These are phyloP conservation scores for Hirsutella minnesotensis DNA, from an alignment of 2,329 filamentous ascomycete species.

Conservation along the genomic window DNA sequence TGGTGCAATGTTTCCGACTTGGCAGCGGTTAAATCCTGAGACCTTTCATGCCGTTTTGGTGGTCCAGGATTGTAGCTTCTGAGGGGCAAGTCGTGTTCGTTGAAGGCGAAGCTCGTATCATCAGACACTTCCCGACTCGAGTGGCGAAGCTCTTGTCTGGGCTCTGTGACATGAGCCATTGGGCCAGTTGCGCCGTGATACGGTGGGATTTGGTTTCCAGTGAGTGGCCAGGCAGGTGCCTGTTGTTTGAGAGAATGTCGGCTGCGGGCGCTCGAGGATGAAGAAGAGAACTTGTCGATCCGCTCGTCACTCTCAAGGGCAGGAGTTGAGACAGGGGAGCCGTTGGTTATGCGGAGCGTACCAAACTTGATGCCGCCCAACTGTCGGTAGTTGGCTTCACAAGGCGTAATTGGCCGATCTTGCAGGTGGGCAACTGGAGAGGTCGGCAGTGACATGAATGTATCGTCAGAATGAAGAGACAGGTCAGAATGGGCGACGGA, in stretches of 20 bases:
- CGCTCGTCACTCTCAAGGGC: conserved; percentile 1
- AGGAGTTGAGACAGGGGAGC: conserved; percentile 35
- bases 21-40: no score
- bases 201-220: neutral
- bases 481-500: neutral
- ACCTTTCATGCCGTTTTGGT: no score
- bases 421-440: conserved; percentile 6
- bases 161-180: no score
- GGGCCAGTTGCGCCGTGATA: no score
- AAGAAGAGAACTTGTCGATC: neutral
- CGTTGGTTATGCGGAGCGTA: conserved; percentile 50
- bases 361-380: conserved; percentile 52
- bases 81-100: no score
- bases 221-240: neutral
- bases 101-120: neutral
- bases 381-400: conserved; percentile 45
- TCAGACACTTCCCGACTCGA: neutral
- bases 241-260: neutral
- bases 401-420: conserved; percentile 25
- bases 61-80: no score
- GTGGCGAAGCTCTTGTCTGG: no score
- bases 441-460: conserved; percentile 21
- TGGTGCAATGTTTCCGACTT: no score
- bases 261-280: neutral
- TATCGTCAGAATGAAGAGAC: conserved; percentile 6